Evolutionary conservation across 2,329 filamentous ascomycete genomes (phyloP).

Genomic region (Tothia fuscella): DNA sequence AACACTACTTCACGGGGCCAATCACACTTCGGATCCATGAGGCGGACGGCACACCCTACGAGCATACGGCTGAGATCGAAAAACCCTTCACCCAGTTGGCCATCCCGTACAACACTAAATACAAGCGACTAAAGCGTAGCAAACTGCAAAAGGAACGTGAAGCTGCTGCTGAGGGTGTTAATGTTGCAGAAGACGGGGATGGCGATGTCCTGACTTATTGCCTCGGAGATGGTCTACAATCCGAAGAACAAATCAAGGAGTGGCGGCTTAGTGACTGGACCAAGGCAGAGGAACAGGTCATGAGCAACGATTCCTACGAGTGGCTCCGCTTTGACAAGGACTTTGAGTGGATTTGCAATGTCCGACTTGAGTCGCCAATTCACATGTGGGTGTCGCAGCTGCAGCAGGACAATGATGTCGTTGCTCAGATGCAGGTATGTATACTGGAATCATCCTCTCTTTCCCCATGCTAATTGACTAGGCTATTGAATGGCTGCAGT

Average conservation of each 20-base stretch:
- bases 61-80: conserved; percentile 93
- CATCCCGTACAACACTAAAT: conserved; percentile 98
- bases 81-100: conserved; percentile 77
- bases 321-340: conserved; percentile 98
- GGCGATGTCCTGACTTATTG: conserved; percentile 83
- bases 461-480: conserved; percentile 18
- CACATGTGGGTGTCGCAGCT: conserved; percentile 98
- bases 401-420: conserved; percentile 92
- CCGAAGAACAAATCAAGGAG: conserved; percentile 64
- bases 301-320: conserved; percentile 94
- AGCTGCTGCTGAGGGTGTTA: conserved; percentile 46
- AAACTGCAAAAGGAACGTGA: conserved; percentile 69
- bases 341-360: conserved; percentile 92
- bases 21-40: conserved; percentile 98
- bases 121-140: conserved; percentile 89
- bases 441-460: conserved; percentile 7
- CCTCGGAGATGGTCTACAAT: conserved; percentile 79
- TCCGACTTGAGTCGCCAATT: conserved; percentile 65
- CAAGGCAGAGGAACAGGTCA: conserved; percentile 72
- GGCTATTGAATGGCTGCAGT: conserved; percentile 63
- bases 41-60: conserved; percentile 93
- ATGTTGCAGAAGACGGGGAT: conserved; percentile 50
- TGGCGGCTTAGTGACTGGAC: conserved; percentile 89
- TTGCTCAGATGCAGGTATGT: conserved; percentile 58
- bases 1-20: conserved; percentile 74